Evolutionary conservation across 768 basidiomycete genomes (phyloP), one percentile per base, ranked within the genome.

Genomic region (Panus rudis): DNA sequence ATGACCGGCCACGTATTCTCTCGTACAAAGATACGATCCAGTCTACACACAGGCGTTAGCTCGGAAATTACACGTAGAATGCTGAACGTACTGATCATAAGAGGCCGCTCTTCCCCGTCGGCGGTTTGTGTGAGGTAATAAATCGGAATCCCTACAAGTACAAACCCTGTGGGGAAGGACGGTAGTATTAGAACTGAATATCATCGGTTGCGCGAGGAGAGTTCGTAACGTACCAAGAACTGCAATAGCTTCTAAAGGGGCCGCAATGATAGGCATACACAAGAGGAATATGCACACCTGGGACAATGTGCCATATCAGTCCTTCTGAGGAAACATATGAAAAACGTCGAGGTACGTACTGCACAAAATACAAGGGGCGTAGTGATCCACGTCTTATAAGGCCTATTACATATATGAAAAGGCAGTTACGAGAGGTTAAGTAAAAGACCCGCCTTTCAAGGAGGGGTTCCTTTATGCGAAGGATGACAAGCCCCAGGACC

Each of bases 221-320:
- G 12, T 39, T 22, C 31, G 13, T 27, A 10, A 66, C 76, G 45
- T 52, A 92, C 92, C 84, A 43, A 96, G 70, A 5, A 92, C 93
- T 6, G 92, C 81, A 5, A 88, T 60, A 0, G 93, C 92, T 59
- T 94, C 85, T 12, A 82, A 66, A 6, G 94, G 94, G 17, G 93
- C 92, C 3, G 94, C 94, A 44, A 93, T 83, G 39, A 94, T 72
- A 2, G 93, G 92, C 90, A 99, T 94, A 54, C 83, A 85, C 8
- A 99, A 68, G 41, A 98, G 70, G 65, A 93, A 93, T 39, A 92
- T 66, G 3, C 92, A 90, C 10, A 92, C 84, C 86, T 89, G 39
- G 41, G 25, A 21, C 30, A 25, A 25, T 22, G 16, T 17, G n/a
- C 33, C 16, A 17, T n/a, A 51, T 47, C 35, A 35, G 26, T 20